phyloP scores from a whole-genome alignment of 139 green algal species.

The Chlorella sp. region DNA sequence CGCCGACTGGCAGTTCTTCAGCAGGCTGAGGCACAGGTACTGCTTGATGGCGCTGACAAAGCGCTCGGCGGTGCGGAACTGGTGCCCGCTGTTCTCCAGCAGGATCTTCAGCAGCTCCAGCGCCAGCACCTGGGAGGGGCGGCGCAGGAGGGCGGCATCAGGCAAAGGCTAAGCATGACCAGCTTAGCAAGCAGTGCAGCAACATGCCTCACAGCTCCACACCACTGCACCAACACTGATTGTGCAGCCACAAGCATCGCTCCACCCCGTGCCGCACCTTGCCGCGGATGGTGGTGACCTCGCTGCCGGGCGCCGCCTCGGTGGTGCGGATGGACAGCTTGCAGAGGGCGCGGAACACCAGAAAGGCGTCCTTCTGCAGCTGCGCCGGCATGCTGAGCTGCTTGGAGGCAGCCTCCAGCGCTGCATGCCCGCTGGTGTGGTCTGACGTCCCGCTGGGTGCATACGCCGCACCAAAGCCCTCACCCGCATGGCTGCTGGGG shows the following conservation, averaged over 20 bases:
- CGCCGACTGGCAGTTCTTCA: slow-evolving; percentile 88
- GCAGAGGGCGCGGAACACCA: slow-evolving; percentile 98
- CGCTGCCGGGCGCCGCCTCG: slow-evolving; percentile 57
- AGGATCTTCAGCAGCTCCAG: slow-evolving; percentile 97
- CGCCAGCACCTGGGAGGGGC: slow-evolving; percentile 77
- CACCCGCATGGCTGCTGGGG: no score
- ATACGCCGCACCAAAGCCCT: not conserved
- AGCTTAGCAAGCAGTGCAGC: not conserved
- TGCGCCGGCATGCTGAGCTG: slow-evolving; percentile 35
- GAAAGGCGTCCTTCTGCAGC: slow-evolving; percentile 92
- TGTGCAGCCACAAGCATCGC: not conserved
- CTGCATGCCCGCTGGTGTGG: not conserved
- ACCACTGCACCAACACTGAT: not conserved
- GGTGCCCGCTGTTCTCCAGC: slow-evolving; percentile 91
- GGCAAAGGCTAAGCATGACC: no score
- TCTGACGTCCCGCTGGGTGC: not conserved
- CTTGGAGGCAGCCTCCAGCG: not conserved
- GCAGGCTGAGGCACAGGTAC: slow-evolving; percentile 94
- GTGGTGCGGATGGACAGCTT: slow-evolving; percentile 91
- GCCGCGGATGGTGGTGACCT: slow-evolving; percentile 73
- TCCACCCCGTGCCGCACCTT: slow-evolving; percentile 51
- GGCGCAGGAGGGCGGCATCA: not conserved
- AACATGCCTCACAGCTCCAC: not conserved
- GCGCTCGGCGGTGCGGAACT: slow-evolving; percentile 82
- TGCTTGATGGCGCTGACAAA: slow-evolving; percentile 92